Percentiles rank a stretch among this genome's conserved stretches.
Evolutionary conservation across 176 grass and related monocot genomes (phyloP).

Genomic region (Musa schizocarpa): DNA sequence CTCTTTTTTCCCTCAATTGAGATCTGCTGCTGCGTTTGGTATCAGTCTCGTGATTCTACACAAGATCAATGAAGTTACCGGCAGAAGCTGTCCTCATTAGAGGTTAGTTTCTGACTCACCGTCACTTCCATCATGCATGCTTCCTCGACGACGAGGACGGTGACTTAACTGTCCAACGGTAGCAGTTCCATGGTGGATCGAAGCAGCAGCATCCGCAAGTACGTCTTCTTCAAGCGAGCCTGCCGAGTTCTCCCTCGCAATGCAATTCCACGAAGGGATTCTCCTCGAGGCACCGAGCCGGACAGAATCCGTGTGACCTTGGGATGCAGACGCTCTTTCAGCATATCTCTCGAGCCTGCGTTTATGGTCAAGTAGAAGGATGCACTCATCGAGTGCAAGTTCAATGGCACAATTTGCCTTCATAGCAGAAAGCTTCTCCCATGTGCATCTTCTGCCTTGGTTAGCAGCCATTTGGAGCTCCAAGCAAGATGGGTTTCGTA

Average conservation of each 20-base stretch:
- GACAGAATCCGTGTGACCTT: slow-evolving; percentile 37
- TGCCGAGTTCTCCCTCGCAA: slow-evolving; percentile 90
- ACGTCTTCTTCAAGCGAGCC: slow-evolving; percentile 77
- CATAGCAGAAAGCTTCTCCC: slow-evolving; percentile 87
- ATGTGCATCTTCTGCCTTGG: slow-evolving; percentile 78
- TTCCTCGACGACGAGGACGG: slow-evolving; percentile 17
- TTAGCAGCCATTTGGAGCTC: slow-evolving; percentile 81
- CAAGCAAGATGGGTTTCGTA: slow-evolving; percentile 63
- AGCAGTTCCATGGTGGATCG: slow-evolving; percentile 23
- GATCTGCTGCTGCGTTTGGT: slow-evolving; percentile 46
- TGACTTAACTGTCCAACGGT: slow-evolving; percentile 18
- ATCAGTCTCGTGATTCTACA: slow-evolving; percentile 77
- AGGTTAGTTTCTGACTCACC: slow-evolving; percentile 81
- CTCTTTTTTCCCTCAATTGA: slow-evolving; percentile 22
- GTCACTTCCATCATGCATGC: slow-evolving; percentile 59
- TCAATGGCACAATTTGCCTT: slow-evolving; percentile 86
- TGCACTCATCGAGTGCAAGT: slow-evolving; percentile 79
- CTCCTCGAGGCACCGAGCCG: slow-evolving; percentile 69
- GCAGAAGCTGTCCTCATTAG: slow-evolving; percentile 83
- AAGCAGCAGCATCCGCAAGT: slow-evolving; percentile 28
- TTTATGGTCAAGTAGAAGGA: slow-evolving; percentile 68
- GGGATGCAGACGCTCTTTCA: slow-evolving; percentile 53
- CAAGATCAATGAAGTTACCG: slow-evolving; percentile 66
- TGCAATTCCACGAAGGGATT: slow-evolving; percentile 91
- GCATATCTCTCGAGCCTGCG: slow-evolving; percentile 66